phyloP scores from a whole-genome alignment of 2,329 filamentous ascomycete genomes.

The Colletotrichum sp. region DNA sequence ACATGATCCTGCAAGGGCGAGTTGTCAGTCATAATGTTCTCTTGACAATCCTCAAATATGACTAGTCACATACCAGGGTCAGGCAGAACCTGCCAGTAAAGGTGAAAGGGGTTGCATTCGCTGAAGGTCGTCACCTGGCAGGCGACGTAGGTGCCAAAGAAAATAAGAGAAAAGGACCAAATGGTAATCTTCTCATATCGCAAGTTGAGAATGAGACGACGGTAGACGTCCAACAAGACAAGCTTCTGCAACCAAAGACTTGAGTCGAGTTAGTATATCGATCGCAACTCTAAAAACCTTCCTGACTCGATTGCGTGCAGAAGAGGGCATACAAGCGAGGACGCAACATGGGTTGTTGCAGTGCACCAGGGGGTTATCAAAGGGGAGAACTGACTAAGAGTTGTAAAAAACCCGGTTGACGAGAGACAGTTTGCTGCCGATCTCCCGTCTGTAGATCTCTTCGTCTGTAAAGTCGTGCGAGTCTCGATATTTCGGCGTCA shows the following conservation, averaged over 20 bases:
- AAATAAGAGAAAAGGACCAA: conserved; percentile 27
- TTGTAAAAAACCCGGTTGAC: conserved; percentile 36
- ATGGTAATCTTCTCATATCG: conserved; percentile 28
- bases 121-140: conserved; percentile 37
- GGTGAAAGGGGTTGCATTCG: conserved; percentile 49
- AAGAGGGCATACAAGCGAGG: not conserved
- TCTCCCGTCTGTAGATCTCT: conserved; percentile 36
- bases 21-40: not conserved
- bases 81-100: conserved; percentile 62
- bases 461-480: conserved; percentile 29
- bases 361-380: not conserved
- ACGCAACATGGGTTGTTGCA: not conserved
- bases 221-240: conserved; percentile 30
- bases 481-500: conserved; percentile 26
- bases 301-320: not conserved
- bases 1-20: conserved; percentile 25
- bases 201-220: conserved; percentile 26
- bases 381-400: conserved; percentile 33
- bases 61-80: conserved; percentile 32
- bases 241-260: conserved; percentile 34
- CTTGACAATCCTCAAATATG: not conserved
- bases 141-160: conserved; percentile 33
- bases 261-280: not conserved
- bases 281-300: not conserved
- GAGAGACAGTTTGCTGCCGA: conserved; percentile 38